These are phyloP conservation scores for Neofusicoccum sp. DNA, from an alignment of 2,329 filamentous ascomycete genomes.

Conservation along the genomic window DNA sequence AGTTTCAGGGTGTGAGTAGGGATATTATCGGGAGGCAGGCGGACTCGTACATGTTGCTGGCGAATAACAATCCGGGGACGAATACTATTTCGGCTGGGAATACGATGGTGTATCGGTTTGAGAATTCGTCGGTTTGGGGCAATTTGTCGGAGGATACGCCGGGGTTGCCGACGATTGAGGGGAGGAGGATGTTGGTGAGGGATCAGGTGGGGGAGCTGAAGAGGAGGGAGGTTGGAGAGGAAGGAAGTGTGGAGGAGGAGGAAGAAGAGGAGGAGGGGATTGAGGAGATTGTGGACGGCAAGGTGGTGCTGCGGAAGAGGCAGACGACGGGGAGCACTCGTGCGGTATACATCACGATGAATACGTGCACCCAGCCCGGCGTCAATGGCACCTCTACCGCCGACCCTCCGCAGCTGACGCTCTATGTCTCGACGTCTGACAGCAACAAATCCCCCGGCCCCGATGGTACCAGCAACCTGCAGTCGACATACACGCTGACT, in stretches of 20 bases:
- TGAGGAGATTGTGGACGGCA: not conserved
- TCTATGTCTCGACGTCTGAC: constrained; percentile 71
- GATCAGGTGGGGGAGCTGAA: constrained; percentile 8
- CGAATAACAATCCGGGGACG: constrained; percentile 63
- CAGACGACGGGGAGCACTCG: constrained; percentile 42
- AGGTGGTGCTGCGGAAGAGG: constrained; percentile 23
- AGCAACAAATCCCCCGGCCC: constrained; percentile 68
- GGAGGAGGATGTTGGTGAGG: constrained; percentile 15
- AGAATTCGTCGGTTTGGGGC: constrained; percentile 54
- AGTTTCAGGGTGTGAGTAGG: constrained; percentile 61
- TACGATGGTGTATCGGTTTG: constrained; percentile 64
- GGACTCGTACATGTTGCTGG: constrained; percentile 31
- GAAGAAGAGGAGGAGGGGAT: constrained; percentile 20
- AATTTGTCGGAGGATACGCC: constrained; percentile 33
- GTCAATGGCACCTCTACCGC: constrained; percentile 50
- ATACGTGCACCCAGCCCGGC: constrained; percentile 76
- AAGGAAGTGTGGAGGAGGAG: constrained; percentile 3
- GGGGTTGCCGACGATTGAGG: constrained; percentile 31
- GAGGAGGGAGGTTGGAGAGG: constrained; percentile 15
- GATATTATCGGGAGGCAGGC: constrained; percentile 59
- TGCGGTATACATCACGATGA: constrained; percentile 82
- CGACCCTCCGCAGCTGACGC: constrained; percentile 63
- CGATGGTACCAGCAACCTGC: constrained; percentile 47
- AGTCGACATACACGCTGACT: constrained; percentile 52
- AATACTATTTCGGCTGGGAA: constrained; percentile 63